phyloP scores from a whole-genome alignment of 2,329 filamentous ascomycete genomes.

The Pyrenophora tritici-repentis region DNA sequence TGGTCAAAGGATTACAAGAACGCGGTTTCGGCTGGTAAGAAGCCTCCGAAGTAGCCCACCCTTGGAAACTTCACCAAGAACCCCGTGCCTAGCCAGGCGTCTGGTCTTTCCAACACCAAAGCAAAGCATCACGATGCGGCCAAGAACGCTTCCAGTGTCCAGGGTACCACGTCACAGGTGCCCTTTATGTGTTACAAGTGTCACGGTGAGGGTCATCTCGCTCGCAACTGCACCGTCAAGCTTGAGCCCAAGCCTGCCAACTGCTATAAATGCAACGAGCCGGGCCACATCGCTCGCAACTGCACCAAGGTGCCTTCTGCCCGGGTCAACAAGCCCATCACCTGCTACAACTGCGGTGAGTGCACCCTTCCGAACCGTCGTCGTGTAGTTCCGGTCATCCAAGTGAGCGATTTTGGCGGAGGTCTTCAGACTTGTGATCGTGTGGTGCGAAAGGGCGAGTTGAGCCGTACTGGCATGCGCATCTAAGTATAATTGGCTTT shows the following conservation, averaged over 20 bases:
- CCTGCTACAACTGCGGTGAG: too few relatives aligned
- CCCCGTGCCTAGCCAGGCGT: too few relatives aligned
- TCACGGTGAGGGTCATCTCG: slow-evolving; percentile 12
- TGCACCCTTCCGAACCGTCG: too few relatives aligned
- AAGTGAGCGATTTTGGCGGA: slow-evolving; percentile 16
- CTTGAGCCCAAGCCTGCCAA: not conserved
- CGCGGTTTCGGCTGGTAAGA: not conserved
- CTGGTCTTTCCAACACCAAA: too few relatives aligned
- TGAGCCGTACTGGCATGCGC: slow-evolving; percentile 18
- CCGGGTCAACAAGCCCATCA: too few relatives aligned
- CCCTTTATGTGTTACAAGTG: slow-evolving; percentile 21
- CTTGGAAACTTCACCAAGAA: too few relatives aligned
- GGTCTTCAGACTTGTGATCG: slow-evolving; percentile 21
- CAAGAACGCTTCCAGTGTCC: too few relatives aligned
- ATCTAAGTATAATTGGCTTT: slow-evolving; percentile 4
- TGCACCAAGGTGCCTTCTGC: not conserved
- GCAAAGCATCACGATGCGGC: too few relatives aligned
- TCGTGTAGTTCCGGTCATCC: not conserved
- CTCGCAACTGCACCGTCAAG: slow-evolving; percentile 8
- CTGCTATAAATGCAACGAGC: slow-evolving; percentile 17
- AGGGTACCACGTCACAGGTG: not conserved
- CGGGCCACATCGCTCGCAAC: slow-evolving; percentile 15
- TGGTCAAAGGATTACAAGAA: slow-evolving; percentile 9
- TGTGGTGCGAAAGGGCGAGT: slow-evolving; percentile 18
- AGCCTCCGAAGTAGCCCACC: not conserved